phyloP scores from a whole-genome alignment of 129 eudicot genomes.

The Tanacetum coccineum region DNA sequence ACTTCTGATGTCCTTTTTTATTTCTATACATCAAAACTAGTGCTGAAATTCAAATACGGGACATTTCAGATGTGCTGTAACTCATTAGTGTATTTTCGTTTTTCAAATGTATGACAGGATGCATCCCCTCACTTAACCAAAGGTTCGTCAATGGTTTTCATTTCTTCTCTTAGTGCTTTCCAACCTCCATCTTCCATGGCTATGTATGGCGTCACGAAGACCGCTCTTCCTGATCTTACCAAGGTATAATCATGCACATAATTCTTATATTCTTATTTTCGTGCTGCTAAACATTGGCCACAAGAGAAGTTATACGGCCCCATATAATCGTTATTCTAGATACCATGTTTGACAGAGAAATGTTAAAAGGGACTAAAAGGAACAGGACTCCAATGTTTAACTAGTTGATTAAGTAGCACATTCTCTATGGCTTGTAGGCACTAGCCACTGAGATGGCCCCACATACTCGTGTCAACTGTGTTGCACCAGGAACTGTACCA shows the following conservation, averaged over 20 bases:
- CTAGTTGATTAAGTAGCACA: background rate
- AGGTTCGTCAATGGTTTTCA: conserved; percentile 60
- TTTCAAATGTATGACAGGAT: too few relatives aligned
- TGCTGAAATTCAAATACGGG: background rate
- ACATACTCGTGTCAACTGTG: too few relatives aligned
- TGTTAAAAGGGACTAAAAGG: background rate
- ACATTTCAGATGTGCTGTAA: too few relatives aligned
- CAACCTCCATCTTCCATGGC: too few relatives aligned
- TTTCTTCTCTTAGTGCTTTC: conserved; percentile 60
- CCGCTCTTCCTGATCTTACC: conserved; percentile 91
- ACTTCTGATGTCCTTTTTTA: background rate
- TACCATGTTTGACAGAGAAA: background rate
- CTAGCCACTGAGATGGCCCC: conserved; percentile 95
- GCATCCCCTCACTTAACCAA: conserved; percentile 67
- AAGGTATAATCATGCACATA: conserved; percentile 64
- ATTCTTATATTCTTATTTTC: conserved; percentile 1
- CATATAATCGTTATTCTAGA: too few relatives aligned
- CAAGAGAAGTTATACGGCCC: too few relatives aligned
- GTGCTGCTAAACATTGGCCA: too few relatives aligned
- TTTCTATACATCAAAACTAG: background rate
- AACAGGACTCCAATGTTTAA: background rate
- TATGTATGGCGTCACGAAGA: too few relatives aligned
- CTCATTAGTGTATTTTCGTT: background rate
- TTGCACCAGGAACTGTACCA: too few relatives aligned
- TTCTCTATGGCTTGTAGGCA: conserved; percentile 47